Evolutionary conservation across 768 basidiomycete genomes (phyloP).

Genomic region (Russula emetica): DNA sequence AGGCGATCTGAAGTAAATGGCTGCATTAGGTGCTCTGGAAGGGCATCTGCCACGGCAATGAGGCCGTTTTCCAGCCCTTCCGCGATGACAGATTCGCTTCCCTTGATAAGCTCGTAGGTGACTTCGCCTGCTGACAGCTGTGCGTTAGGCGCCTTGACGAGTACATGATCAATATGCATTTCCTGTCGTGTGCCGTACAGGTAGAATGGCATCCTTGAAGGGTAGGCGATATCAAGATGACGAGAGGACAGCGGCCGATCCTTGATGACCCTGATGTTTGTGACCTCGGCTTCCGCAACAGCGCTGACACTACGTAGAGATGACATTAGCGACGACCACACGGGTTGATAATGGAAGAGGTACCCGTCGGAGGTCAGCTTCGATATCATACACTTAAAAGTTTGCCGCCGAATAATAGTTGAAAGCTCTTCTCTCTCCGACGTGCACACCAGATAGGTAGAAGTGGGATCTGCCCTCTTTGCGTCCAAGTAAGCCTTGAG

Average conservation of each 20-base stretch:
- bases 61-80: slow-evolving; percentile 24
- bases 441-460: slow-evolving; percentile 29
- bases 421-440: slow-evolving; percentile 24
- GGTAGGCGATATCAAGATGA: slow-evolving; percentile 35
- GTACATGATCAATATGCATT: slow-evolving; percentile 37
- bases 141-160: slow-evolving; percentile 29
- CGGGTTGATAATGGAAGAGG: background rate
- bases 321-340: background rate
- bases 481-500: slow-evolving; percentile 26
- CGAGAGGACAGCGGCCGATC: slow-evolving; percentile 33
- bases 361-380: slow-evolving; percentile 24
- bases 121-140: slow-evolving; percentile 29
- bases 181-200: slow-evolving; percentile 37
- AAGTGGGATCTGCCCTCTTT: slow-evolving; percentile 24
- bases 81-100: slow-evolving; percentile 8
- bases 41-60: slow-evolving; percentile 23
- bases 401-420: slow-evolving; percentile 14
- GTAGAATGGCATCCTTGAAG: slow-evolving; percentile 39
- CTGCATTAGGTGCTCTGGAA: slow-evolving; percentile 29
- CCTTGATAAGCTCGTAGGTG: slow-evolving; percentile 17
- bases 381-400: slow-evolving; percentile 14
- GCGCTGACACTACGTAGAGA: slow-evolving; percentile 15
- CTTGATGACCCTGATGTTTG: slow-evolving; percentile 35
- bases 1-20: slow-evolving; percentile 18
- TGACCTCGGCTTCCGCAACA: slow-evolving; percentile 24